Evolutionary conservation across 306 rosid genomes (phyloP).

Genomic region (Dryas drummondii): DNA sequence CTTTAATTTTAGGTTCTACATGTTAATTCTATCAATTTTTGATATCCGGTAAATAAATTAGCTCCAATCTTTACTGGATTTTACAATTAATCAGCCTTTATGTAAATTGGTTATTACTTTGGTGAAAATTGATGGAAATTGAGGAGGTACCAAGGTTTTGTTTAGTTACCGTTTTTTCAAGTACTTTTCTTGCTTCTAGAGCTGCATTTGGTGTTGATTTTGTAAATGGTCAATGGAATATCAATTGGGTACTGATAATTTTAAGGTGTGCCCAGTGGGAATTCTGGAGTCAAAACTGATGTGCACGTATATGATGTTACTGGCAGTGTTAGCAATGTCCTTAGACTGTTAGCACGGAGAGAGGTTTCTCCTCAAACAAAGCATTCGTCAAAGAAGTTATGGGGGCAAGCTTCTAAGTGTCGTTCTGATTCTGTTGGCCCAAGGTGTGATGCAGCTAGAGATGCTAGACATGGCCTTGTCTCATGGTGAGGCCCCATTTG

Average conservation of each 20-base stretch:
- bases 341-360: constrained; percentile 45
- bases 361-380: constrained; percentile 49
- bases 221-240: not conserved
- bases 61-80: not conserved
- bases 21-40: too few relatives aligned
- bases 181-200: not conserved
- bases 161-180: not conserved
- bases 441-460: constrained; percentile 38
- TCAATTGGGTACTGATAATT: not conserved
- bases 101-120: not conserved
- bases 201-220: constrained; percentile 2
- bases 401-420: constrained; percentile 33
- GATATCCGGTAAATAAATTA: not conserved
- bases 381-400: constrained; percentile 34
- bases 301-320: constrained; percentile 13
- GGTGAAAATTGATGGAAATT: not conserved
- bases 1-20: not conserved
- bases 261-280: not conserved
- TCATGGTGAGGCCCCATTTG: constrained; percentile 42
- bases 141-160: not conserved
- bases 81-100: not conserved
- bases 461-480: constrained; percentile 47
- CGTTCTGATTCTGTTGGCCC: constrained; percentile 26
- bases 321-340: constrained; percentile 46
- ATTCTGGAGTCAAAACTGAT: constrained; percentile 8